Percentiles rank a stretch among this genome's conserved stretches.
Conservation (phyloP, 2,329 filamentous ascomycete species). For the Botryotinia calthae region DNA sequence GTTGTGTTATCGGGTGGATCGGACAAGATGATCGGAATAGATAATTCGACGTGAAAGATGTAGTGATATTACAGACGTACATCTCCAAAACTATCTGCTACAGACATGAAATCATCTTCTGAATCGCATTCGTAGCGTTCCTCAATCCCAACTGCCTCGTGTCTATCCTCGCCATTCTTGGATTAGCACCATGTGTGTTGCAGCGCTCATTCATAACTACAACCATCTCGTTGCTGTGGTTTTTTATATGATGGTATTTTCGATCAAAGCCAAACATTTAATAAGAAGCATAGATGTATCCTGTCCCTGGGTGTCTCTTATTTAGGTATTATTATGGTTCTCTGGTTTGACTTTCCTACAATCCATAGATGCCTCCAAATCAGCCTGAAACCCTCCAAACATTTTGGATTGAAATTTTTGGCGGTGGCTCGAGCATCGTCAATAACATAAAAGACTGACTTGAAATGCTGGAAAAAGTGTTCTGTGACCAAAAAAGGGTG, state of each 20-base stretch:
- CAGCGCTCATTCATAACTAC: background rate
- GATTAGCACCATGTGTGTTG: background rate
- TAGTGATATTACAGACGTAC: background rate
- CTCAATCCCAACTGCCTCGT: background rate
- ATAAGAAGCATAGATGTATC: background rate
- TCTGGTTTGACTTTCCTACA: background rate
- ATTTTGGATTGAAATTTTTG: no score
- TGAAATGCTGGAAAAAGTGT: background rate
- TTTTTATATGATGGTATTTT: background rate
- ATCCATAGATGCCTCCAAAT: background rate
- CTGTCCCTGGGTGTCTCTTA: background rate
- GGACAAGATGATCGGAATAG: background rate
- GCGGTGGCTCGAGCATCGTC: no score
- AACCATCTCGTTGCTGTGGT: background rate
- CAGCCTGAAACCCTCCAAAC: no score
- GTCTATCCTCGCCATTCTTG: background rate
- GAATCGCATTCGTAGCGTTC: background rate
- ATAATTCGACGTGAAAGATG: background rate
- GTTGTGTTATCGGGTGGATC: background rate
- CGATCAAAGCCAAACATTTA: background rate
- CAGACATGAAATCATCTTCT: background rate
- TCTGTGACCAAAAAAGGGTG: background rate
- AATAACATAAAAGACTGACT: background rate
- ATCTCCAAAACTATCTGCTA: background rate
- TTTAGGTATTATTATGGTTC: background rate